Base-by-base conservation (phyloP, 2,329 filamentous ascomycete genomes). In the Pseudogymnoascus sp. region DNA sequence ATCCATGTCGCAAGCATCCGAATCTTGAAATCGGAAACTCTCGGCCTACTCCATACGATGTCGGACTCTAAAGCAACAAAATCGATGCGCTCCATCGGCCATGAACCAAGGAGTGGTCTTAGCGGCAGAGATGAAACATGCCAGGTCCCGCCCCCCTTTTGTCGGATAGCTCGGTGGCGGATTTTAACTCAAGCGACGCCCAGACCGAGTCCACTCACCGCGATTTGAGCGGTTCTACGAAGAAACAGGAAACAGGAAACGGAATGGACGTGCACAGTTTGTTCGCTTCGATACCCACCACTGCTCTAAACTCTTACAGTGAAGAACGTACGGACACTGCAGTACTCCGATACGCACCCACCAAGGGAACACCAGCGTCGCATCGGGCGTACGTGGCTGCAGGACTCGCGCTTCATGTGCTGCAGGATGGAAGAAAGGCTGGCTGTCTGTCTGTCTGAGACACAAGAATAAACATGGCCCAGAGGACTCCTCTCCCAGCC, bases 21-120 rank as follows among this genome's bases (percentile, higher is more conserved):
- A 15, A 30, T 52, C 41, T 30, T 52, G 41, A 52, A 52, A 30
- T 52, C 41, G n/a, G 41, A 52, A 52, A 52, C 23, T 10, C 41
- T 18, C 41, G 8, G n/a, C 8, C 23, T 5, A 4, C 41, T 48
- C 41, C 41, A 48, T 28, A 48, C 12, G 23, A n/a, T 34, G 33
- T 3, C n/a, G 8, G n/a, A 12, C 13, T 48, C 41, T 18, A 28
- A 28, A 48, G 28, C 13, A 48, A 13, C 10, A 7, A 15, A 10
- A 13, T 23, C 38, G 38, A 23, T 41, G 4, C 15, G 3, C 23
- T 7, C 23, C 13, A 9, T 48, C 41, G 8, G 3, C 13, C 23
- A 18, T 28, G 21, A 30, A 52, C 23, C n/a, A 52, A 7, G 19
- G 8, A 21, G 41, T 52, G n/a, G 41, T 52, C 41, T 18, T 52